These are phyloP conservation scores for Acanthamoeba lenticulata DNA, from an alignment of 208 protist genomes.

Conservation along the genomic window DNA sequence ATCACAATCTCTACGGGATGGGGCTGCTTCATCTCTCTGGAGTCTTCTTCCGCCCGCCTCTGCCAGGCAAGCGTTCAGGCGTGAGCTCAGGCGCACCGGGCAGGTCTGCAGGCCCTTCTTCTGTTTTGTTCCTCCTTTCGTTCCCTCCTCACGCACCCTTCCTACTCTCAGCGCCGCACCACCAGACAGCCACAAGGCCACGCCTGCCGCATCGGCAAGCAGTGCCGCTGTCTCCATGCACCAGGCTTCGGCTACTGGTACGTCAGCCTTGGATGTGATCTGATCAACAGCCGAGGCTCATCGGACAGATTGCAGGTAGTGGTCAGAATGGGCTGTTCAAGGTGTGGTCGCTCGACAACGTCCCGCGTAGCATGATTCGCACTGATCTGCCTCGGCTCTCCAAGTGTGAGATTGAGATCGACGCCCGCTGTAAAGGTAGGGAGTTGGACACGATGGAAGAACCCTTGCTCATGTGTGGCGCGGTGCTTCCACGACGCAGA, in stretches of 20 bases:
- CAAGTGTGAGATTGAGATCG: constrained; percentile 64
- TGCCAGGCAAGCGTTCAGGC: background rate
- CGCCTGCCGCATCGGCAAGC: background rate
- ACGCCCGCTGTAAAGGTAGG: constrained; percentile 44
- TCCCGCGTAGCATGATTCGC: background rate
- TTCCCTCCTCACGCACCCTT: no score
- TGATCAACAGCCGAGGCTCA: no score
- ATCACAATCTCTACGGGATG: constrained; percentile 89
- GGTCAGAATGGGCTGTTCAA: background rate
- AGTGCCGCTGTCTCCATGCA: background rate
- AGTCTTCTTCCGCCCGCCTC: constrained; percentile 74
- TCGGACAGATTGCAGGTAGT: background rate
- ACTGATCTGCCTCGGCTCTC: background rate
- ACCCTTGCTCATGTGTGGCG: no score
- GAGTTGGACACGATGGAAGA: no score
- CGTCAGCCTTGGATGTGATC: no score
- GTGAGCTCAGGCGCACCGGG: no score
- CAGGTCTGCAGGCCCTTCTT: background rate
- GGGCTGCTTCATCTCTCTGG: constrained; percentile 73
- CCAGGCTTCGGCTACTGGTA: no score
- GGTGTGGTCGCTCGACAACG: constrained; percentile 46
- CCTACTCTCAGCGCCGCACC: no score
- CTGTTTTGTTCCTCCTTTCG: no score
- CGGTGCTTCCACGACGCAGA: no score
- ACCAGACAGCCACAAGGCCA: background rate